phyloP scores from a whole-genome alignment of 129 eudicot genomes.

The Lonicera japonica region DNA sequence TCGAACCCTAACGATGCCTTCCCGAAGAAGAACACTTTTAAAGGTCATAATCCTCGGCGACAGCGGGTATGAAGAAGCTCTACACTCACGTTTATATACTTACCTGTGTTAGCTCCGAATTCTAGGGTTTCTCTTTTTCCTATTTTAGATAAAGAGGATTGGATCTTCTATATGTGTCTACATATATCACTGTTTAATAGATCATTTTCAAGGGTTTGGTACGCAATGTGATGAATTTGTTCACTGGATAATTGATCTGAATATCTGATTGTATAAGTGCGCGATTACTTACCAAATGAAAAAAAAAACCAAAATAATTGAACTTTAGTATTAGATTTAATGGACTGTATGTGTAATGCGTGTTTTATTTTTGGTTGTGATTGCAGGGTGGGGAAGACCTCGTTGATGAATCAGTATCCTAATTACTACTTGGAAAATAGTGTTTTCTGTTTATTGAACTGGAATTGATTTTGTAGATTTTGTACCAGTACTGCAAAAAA shows the following conservation, averaged over 20 bases:
- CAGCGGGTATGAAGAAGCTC: constrained; percentile 83
- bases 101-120: not conserved
- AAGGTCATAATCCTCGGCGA: constrained; percentile 90
- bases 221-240: no score
- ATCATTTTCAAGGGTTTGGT: no score
- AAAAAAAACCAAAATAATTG: no score
- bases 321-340: no score
- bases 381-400: constrained; percentile 97
- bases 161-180: no score
- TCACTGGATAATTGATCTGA: no score
- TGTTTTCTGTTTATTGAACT: not conserved
- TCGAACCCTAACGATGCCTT: constrained; percentile 8
- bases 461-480: not conserved
- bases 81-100: not conserved
- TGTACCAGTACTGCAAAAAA: no score
- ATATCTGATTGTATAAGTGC: no score
- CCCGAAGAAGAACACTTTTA: constrained; percentile 19
- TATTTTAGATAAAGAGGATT: no score
- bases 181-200: no score
- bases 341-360: not conserved
- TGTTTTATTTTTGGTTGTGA: constrained; percentile 17
- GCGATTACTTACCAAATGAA: no score
- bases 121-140: constrained; percentile 5
- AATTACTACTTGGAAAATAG: not conserved
- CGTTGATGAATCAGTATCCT: constrained; percentile 99